Conservation (phyloP, 1,284 basidiomycete species). For the Gomphus bonarii region DNA sequence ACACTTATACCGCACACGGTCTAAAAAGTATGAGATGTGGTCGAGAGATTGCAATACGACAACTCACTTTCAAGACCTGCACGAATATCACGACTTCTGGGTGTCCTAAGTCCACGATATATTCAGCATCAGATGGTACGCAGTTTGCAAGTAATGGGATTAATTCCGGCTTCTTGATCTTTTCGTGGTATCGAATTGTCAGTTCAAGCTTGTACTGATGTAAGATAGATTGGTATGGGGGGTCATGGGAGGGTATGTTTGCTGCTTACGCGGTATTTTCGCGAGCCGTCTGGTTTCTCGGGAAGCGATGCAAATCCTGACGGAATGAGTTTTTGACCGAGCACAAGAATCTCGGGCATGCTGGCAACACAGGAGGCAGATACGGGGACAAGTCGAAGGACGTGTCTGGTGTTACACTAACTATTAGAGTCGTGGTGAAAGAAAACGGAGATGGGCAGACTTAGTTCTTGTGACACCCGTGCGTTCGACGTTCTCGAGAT, state of each 20-base stretch:
- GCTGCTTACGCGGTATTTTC: conserved; percentile 30
- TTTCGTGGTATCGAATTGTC: conserved; percentile 62
- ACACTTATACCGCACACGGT: conserved; percentile 63
- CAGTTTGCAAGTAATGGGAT: conserved; percentile 60
- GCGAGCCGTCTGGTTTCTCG: conserved; percentile 25
- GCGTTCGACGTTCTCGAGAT: conserved; percentile 49
- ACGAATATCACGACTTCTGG: conserved; percentile 66
- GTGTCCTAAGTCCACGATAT: conserved; percentile 53
- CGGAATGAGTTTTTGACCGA: conserved; percentile 45
- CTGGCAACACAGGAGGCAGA: conserved; percentile 57
- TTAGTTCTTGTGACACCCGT: conserved; percentile 58
- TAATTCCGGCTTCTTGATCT: conserved; percentile 42
- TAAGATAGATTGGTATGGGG: background rate
- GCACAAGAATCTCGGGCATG: conserved; percentile 49
- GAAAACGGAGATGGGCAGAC: conserved; percentile 26
- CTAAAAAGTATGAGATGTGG: conserved; percentile 25
- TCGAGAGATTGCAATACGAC: background rate
- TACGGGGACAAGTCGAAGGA: conserved; percentile 61
- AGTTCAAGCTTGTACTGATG: conserved; percentile 71
- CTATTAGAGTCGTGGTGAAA: background rate
- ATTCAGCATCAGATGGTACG: conserved; percentile 42
- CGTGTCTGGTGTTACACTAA: conserved; percentile 33
- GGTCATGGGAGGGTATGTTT: background rate
- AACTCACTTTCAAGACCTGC: conserved; percentile 67
- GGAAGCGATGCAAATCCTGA: conserved; percentile 32